Base-by-base conservation (phyloP, 352 stramenopile species). In the Peronosclerospora sorghi region DNA sequence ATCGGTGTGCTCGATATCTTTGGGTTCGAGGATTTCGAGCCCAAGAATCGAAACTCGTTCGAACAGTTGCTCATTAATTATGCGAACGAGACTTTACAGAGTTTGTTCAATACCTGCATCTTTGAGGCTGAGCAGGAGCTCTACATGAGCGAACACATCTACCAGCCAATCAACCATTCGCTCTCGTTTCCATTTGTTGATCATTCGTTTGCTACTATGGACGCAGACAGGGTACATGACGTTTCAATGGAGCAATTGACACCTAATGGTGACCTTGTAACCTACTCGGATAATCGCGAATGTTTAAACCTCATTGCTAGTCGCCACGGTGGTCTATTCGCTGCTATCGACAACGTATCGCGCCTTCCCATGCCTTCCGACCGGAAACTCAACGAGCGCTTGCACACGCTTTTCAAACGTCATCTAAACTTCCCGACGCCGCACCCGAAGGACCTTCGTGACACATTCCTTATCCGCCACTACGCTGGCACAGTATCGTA, bases 51-150 rank as follows among this genome's bases (percentile, higher is more conserved):
- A 41, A 96, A 96, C 62, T 90, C 71, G 34, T 95, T 95, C 38
- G 86, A 96, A 58, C 86, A 96, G 51, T 41, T 96, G 23, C 66
- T 90, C 15, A 96, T 96, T 65, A 96, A 96, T 63, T 96, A 94
- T 62, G 79, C 82, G 20, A 96, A 96, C 54, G 86, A 96, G 45
- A 84, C 79, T 36, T 60, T 96, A 13, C 86, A 95, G 54, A 84
- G 73, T 44, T 63, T 90, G 1, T 96, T 96, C 56, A 96, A 95
- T 49, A 52, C 78, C 6, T 87, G 85, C 45, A 82, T 91, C 32
- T 94, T 94, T 28, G 78, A 88, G 30, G 65, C 81, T 0, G 82
- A 94, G 41, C 78, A 94, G 56, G 75, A 83, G 39, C 58, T 87
- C 23, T 94, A 92, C 62, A 72, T 64, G 20, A 69, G 65, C 30